Percentiles rank a stretch among this genome's conserved stretches.
phyloP scores from a whole-genome alignment of 2,329 filamentous ascomycete genomes.

The Claviceps pazoutovae region DNA sequence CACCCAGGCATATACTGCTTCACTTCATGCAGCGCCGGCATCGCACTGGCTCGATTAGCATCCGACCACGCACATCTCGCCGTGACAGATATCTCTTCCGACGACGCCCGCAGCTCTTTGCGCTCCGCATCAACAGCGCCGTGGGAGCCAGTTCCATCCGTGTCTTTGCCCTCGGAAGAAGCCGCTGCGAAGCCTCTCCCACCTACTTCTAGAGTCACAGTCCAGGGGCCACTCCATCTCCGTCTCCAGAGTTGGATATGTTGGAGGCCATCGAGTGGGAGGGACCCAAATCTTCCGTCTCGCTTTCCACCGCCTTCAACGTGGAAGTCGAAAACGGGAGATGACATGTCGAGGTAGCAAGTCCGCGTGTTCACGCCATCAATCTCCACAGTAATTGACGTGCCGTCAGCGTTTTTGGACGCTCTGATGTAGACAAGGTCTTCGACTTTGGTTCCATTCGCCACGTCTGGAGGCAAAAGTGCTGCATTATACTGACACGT shows the following conservation, averaged over 20 bases:
- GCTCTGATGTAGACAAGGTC: conserved; percentile 49
- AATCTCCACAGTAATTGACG: conserved; percentile 49
- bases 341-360: conserved; percentile 61
- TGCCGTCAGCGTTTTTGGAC: conserved; percentile 18
- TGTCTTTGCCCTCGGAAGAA: not conserved
- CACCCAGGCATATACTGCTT: conserved; percentile 64
- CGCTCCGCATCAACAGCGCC: conserved; percentile 7
- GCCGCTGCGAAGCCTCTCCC: conserved; percentile 3
- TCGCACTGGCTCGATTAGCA: conserved; percentile 53
- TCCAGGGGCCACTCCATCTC: conserved; percentile 64
- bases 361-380: conserved; percentile 62
- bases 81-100: conserved; percentile 38
- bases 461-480: conserved; percentile 45
- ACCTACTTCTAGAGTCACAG: conserved; percentile 31
- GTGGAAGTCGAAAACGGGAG: conserved; percentile 48
- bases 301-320: conserved; percentile 46
- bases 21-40: conserved; percentile 76
- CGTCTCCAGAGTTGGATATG: conserved; percentile 72
- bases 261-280: conserved; percentile 47
- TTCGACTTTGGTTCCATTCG: conserved; percentile 28
- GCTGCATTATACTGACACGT: conserved; percentile 60
- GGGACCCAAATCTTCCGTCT: conserved; percentile 51
- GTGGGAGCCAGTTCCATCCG: not conserved
- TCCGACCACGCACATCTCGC: conserved; percentile 83
- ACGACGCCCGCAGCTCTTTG: conserved; percentile 4